A percentile compares a stretch with the other conserved stretches of the same genome.
These are phyloP conservation scores for Neoboletus magnificus DNA, from an alignment of 768 basidiomycete genomes.

Conservation along the genomic window DNA sequence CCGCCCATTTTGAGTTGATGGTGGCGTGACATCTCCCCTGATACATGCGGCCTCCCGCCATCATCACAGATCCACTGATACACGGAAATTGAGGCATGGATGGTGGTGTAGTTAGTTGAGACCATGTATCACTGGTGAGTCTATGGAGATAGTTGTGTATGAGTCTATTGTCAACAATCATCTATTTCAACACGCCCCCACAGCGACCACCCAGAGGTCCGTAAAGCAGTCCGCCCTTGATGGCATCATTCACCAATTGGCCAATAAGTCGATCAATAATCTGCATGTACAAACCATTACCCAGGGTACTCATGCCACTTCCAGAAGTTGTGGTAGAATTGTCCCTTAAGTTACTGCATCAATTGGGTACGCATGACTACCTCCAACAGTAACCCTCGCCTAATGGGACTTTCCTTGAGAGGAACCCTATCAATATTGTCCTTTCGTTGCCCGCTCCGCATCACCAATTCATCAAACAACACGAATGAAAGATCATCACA, in stretches of 20 bases:
- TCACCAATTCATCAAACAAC: constrained; percentile 6
- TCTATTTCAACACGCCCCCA: neutral
- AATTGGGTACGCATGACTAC: neutral
- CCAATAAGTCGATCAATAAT: neutral
- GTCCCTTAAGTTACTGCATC: neutral
- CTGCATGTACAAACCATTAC: neutral
- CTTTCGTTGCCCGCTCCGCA: neutral
- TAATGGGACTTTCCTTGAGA: neutral
- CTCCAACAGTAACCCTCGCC: neutral
- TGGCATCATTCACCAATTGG: neutral
- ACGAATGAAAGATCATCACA: neutral
- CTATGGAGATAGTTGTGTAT: neutral
- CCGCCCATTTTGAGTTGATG: neutral
- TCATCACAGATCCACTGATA: neutral
- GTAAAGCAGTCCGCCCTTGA: neutral
- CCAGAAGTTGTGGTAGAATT: neutral
- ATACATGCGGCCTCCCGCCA: neutral
- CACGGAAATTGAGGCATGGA: neutral
- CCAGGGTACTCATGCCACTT: neutral
- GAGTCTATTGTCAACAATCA: neutral
- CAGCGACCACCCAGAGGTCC: neutral
- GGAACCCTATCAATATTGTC: neutral
- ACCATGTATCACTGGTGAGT: neutral
- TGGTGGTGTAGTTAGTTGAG: neutral
- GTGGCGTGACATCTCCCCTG: neutral